Conservation (phyloP, 208 protist genomes). For the Trypanosomatidae sp. region DNA sequence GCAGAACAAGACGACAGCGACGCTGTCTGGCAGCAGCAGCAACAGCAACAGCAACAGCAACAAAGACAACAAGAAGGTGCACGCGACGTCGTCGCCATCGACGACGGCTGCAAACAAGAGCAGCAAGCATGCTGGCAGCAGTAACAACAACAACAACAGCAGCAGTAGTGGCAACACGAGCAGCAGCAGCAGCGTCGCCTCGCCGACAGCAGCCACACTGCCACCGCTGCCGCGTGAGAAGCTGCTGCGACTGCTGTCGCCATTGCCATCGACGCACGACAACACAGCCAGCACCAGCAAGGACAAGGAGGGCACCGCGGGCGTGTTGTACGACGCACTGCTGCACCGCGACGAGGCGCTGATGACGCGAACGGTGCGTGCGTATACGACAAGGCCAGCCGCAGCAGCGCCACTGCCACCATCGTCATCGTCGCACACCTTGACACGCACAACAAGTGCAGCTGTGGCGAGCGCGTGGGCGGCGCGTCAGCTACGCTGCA, state of each 20-base stretch:
- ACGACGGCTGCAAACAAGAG: neutral
- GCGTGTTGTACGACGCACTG: neutral
- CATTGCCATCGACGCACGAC: too few species aligned
- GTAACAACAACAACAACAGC: conserved; percentile 1
- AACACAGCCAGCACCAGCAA: too few species aligned
- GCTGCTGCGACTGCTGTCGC: too few species aligned
- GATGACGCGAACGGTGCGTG: neutral
- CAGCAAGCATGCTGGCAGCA: neutral
- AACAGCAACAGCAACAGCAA: neutral
- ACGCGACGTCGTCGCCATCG: neutral
- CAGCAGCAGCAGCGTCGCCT: neutral
- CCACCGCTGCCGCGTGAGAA: neutral
- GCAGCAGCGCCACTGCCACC: too few species aligned
- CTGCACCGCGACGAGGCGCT: neutral
- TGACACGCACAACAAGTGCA: too few species aligned
- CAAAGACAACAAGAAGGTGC: neutral
- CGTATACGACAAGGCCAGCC: too few species aligned
- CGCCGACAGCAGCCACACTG: neutral
- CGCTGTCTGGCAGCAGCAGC: neutral
- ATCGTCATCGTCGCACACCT: too few species aligned
- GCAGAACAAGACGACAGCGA: neutral
- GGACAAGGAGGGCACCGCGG: too few species aligned
- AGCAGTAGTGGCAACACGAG: neutral
- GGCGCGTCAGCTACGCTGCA: neutral
- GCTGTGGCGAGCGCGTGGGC: too few species aligned